Evolutionary conservation across 768 basidiomycete species (phyloP).

Genomic region (Suillus spraguei): DNA sequence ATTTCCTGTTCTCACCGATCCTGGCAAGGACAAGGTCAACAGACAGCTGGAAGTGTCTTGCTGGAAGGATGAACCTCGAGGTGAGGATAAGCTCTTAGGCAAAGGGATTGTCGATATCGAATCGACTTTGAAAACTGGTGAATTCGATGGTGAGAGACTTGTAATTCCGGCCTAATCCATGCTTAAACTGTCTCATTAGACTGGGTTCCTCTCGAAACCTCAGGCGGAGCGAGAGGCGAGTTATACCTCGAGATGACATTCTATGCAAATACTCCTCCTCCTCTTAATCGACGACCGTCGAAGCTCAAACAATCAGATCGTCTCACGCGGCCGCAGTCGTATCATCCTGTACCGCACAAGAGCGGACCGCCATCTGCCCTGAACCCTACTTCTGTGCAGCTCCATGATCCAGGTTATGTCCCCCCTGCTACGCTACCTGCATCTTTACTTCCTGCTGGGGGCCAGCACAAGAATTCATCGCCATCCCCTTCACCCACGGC

Average conservation of each 20-base stretch:
- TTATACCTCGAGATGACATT: conserved; percentile 94
- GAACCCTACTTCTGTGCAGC: conserved; percentile 4
- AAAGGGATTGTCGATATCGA: conserved; percentile 74
- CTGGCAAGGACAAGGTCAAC: conserved; percentile 44
- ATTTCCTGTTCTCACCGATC: conserved; percentile 68
- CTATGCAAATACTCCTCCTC: conserved; percentile 70
- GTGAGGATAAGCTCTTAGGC: conserved; percentile 75
- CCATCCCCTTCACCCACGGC: conserved; percentile 11
- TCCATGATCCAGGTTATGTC: conserved; percentile 13
- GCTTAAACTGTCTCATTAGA: conserved; percentile 41
- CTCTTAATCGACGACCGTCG: conserved; percentile 53
- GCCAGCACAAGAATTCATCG: conserved; percentile 12
- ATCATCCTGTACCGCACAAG: conserved; percentile 18
- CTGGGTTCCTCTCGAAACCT: conserved; percentile 64
- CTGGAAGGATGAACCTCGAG: conserved; percentile 74
- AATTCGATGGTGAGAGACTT: conserved; percentile 79
- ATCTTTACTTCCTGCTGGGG: conserved; percentile 27
- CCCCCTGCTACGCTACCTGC: conserved; percentile 20
- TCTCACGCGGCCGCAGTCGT: conserved; percentile 43
- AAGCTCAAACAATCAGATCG: conserved; percentile 55
- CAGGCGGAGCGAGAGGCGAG: conserved; percentile 76
- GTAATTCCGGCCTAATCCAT: background rate
- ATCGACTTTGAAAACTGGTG: conserved; percentile 80
- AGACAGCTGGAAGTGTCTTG: conserved; percentile 74
- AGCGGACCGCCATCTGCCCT: background rate